These are phyloP conservation scores for Gnomoniopsis sp. DNA, from an alignment of 2,329 filamentous ascomycete species.

Conservation along the genomic window DNA sequence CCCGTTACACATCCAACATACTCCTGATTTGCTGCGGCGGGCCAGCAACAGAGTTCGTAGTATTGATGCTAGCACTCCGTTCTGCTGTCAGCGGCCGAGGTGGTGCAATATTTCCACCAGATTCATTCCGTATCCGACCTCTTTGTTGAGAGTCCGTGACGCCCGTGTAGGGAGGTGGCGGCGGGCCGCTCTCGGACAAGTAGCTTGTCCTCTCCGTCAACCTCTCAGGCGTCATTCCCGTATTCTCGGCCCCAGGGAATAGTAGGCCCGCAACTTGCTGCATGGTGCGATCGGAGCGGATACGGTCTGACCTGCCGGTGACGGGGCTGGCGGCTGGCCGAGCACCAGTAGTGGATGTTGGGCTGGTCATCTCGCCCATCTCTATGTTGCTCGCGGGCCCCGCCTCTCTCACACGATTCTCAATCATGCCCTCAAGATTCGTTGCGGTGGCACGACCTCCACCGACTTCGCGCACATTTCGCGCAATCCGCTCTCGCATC, in stretches of 20 bases:
- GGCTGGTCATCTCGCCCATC: constrained; percentile 28
- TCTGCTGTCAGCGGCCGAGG: constrained; percentile 29
- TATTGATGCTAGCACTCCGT: constrained; percentile 43
- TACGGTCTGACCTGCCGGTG: constrained; percentile 40
- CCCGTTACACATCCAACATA: constrained; percentile 52
- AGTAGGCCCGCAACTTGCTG: constrained; percentile 42
- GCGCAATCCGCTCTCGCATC: constrained; percentile 50
- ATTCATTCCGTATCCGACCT: constrained; percentile 23
- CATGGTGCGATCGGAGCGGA: constrained; percentile 42
- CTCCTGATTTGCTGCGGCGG: constrained; percentile 54
- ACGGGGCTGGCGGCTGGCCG: constrained; percentile 29
- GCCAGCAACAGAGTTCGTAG: constrained; percentile 42
- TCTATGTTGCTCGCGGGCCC: constrained; percentile 15
- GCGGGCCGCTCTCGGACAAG: constrained; percentile 42
- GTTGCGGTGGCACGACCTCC: constrained; percentile 43
- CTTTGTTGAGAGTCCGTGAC: constrained; percentile 17
- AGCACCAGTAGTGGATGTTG: constrained; percentile 13
- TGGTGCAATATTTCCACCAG: constrained; percentile 1
- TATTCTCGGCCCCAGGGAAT: constrained; percentile 40
- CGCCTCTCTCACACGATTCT: constrained; percentile 16
- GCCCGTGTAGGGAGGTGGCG: constrained; percentile 38
- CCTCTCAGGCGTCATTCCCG: constrained; percentile 20
- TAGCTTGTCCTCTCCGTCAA: constrained; percentile 34
- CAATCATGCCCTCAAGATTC: constrained; percentile 33
- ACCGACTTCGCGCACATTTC: constrained; percentile 54